Conservation (phyloP, 176 grass and related monocot species). For the Avena insularis region DNA sequence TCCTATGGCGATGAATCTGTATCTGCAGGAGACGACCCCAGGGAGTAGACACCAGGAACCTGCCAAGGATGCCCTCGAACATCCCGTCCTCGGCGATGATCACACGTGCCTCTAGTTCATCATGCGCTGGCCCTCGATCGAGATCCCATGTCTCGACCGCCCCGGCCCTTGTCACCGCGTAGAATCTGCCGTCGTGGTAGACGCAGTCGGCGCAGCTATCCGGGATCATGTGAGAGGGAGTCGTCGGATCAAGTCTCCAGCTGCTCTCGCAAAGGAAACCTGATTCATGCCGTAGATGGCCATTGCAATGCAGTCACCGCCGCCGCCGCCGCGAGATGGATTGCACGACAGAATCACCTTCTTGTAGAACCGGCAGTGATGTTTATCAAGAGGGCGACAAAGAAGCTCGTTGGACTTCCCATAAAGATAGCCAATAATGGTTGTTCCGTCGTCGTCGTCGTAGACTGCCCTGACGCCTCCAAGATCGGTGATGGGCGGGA, state of each 20-base stretch:
- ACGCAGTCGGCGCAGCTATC: not conserved
- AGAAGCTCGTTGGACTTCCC: not conserved
- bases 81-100: not conserved
- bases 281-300: not conserved
- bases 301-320: not conserved
- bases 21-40: conserved; percentile 35
- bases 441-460: not conserved
- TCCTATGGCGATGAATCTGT: not conserved
- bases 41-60: conserved; percentile 13
- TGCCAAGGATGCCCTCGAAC: not conserved
- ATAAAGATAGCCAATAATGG: not conserved
- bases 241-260: not conserved
- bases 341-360: conserved; percentile 26
- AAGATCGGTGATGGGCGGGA: conserved; percentile 18
- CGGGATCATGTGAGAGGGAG: not conserved
- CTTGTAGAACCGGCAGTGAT: not conserved
- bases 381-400: not conserved
- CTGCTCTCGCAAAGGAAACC: conserved; percentile 7
- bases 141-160: conserved; percentile 18
- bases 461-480: too few relatives aligned
- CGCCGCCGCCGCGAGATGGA: not conserved
- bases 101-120: not conserved
- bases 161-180: not conserved
- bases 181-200: conserved; percentile 29
- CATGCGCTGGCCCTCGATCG: not conserved